phyloP scores from a whole-genome alignment of 768 basidiomycete species.

The Roridomyces roridus region DNA sequence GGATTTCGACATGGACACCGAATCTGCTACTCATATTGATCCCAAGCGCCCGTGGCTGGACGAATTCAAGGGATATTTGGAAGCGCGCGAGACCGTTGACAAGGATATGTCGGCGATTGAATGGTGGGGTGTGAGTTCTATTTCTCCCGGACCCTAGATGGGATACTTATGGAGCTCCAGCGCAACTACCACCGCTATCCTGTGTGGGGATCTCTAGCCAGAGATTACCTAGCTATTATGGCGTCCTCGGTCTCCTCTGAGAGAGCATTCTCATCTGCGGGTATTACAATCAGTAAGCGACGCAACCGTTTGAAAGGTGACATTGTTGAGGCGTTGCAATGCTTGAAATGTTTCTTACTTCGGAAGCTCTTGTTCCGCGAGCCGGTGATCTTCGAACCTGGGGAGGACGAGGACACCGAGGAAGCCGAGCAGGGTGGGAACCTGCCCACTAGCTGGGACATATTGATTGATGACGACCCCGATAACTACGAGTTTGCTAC shows the following conservation, averaged over 20 bases:
- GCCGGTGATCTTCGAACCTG: neutral
- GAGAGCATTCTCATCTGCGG: constrained; percentile 33
- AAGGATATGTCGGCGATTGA: neutral
- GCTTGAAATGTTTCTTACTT: constrained; percentile 21
- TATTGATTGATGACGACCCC: no score
- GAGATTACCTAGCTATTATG: constrained; percentile 34
- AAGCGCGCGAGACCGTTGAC: neutral
- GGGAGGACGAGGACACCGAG: no score
- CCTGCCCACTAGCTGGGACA: no score
- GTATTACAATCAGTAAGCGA: constrained; percentile 26
- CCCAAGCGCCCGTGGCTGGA: neutral
- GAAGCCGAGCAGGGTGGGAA: no score
- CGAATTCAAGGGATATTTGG: neutral
- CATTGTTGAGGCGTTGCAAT: constrained; percentile 33
- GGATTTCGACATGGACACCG: neutral
- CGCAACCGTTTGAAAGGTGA: constrained; percentile 29
- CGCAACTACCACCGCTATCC: constrained; percentile 16
- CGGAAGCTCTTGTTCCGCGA: neutral
- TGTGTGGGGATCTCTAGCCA: constrained; percentile 32
- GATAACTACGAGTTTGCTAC: no score
- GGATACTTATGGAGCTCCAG: neutral
- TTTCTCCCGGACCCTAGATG: no score
- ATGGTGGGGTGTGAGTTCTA: neutral
- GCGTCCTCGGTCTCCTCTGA: constrained; percentile 36
- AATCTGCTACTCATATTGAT: neutral